Evolutionary conservation across 2,329 filamentous ascomycete species (phyloP).

Genomic region (Phyllosticta citriasiana): DNA sequence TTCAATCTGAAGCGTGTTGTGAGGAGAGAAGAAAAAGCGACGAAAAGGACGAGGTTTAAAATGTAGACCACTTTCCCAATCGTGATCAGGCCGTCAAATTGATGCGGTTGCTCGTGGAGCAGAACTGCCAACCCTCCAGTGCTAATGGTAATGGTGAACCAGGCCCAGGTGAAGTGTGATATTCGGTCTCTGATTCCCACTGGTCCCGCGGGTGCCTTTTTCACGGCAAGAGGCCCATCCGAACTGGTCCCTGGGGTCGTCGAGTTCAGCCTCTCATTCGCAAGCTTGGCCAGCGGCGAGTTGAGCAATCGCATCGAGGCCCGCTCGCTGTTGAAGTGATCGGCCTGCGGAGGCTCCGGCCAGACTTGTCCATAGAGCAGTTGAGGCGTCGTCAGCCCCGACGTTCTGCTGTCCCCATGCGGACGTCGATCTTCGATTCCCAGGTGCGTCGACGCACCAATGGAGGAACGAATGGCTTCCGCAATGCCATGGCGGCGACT

Average conservation of each 20-base stretch:
- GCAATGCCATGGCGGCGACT: not conserved
- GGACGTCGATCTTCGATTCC: not conserved
- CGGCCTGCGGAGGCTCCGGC: not conserved
- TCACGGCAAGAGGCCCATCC: not conserved
- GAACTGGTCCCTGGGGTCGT: not conserved
- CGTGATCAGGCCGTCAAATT: slow-evolving; percentile 39
- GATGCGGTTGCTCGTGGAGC: slow-evolving; percentile 33
- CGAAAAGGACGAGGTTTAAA: slow-evolving; percentile 41
- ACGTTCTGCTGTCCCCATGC: not conserved
- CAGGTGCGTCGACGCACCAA: not conserved
- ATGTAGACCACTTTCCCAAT: slow-evolving; percentile 44
- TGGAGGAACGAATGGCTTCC: not conserved
- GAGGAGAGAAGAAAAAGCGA: slow-evolving; percentile 18
- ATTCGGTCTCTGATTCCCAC: slow-evolving; percentile 16
- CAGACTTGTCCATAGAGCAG: not conserved
- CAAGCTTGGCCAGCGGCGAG: not conserved
- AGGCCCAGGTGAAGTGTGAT: slow-evolving; percentile 38
- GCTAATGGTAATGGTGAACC: slow-evolving; percentile 39
- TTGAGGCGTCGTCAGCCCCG: not conserved
- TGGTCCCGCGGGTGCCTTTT: not conserved
- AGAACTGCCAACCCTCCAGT: slow-evolving; percentile 38
- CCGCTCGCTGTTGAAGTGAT: not conserved
- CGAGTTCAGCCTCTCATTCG: not conserved
- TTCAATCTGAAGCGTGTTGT: slow-evolving; percentile 37
- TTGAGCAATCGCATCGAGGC: not conserved